Evolutionary conservation across 208 protist genomes (phyloP).

Genomic region (Crithidia acanthocephali): DNA sequence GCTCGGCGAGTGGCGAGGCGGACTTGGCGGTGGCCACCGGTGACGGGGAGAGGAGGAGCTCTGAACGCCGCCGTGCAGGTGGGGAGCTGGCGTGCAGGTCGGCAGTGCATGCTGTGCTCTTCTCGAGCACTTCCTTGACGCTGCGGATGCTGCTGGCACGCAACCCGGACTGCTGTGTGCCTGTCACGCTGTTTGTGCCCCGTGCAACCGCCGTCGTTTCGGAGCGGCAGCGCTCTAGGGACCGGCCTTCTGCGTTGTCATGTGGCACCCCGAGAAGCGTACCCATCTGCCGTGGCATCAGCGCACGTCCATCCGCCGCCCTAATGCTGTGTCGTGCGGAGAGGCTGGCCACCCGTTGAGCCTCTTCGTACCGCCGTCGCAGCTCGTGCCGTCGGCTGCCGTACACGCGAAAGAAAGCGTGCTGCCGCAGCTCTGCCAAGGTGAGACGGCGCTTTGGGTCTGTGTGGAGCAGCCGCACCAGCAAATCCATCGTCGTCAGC

Average conservation of each 20-base stretch:
- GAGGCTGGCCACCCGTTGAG: background rate
- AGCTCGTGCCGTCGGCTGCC: conserved; percentile 25
- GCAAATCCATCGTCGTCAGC: conserved; percentile 22
- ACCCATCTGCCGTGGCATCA: conserved; percentile 21
- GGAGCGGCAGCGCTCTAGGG: conserved; percentile 20
- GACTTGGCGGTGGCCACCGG: background rate
- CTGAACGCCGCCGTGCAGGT: background rate
- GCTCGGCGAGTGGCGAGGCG: background rate
- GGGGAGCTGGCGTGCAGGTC: background rate
- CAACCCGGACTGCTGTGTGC: background rate
- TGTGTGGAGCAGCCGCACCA: conserved; percentile 40
- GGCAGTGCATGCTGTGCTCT: background rate
- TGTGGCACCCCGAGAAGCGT: background rate
- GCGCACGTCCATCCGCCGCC: background rate
- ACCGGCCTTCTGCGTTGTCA: background rate
- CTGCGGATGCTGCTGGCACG: background rate
- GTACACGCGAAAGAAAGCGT: conserved; percentile 30
- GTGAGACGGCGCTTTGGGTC: conserved; percentile 37
- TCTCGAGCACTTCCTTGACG: background rate
- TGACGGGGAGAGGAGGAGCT: background rate
- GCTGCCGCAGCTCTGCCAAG: conserved; percentile 32
- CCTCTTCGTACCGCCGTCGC: conserved; percentile 13
- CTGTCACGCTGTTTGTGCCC: background rate
- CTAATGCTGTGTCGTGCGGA: conserved; percentile 4
- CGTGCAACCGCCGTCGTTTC: background rate